These are phyloP conservation scores for Ascochyta rabiei DNA, from an alignment of 2,329 filamentous ascomycete genomes.

Conservation along the genomic window DNA sequence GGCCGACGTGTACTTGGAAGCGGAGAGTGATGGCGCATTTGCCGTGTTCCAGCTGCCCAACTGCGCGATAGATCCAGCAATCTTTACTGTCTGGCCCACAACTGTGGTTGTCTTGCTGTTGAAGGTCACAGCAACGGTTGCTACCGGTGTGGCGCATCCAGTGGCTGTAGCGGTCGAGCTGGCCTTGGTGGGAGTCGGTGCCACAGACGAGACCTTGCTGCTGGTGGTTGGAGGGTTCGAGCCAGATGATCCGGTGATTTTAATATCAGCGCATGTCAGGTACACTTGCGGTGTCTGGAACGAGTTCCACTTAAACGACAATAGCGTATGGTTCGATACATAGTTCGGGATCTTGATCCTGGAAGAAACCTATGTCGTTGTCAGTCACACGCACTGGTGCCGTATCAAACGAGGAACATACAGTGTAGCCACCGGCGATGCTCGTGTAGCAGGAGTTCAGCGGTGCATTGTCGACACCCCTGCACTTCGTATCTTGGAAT, in stretches of 20 bases:
- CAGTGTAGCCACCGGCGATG: conserved; percentile 44
- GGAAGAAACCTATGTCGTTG: conserved; percentile 14
- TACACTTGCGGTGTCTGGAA: conserved; percentile 45
- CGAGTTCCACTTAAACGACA: conserved; percentile 43
- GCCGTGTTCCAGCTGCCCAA: conserved; percentile 54
- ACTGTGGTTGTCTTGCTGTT: conserved; percentile 55
- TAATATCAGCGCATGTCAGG: conserved; percentile 42
- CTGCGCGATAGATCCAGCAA: conserved; percentile 52
- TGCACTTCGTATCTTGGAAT: conserved; percentile 38
- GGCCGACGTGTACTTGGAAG: conserved; percentile 51
- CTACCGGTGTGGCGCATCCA: conserved; percentile 34
- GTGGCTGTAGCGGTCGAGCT: conserved; percentile 20
- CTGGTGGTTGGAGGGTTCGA: conserved; percentile 24
- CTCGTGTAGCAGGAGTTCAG: conserved; percentile 43
- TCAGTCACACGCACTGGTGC: background rate
- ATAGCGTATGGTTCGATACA: conserved; percentile 38
- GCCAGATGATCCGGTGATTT: conserved; percentile 28
- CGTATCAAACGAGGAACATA: conserved; percentile 14
- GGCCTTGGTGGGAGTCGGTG: conserved; percentile 16
- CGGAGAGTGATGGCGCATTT: conserved; percentile 49
- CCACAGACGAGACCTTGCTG: conserved; percentile 18
- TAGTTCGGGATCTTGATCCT: conserved; percentile 45
- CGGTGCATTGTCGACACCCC: conserved; percentile 39
- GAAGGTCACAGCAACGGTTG: conserved; percentile 50
- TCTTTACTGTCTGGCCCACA: conserved; percentile 56